Percentiles rank a stretch among this genome's conserved stretches.
These are phyloP conservation scores for Wickerhamiella nectarea DNA, from an alignment of 805 yeast species.

Conservation along the genomic window DNA sequence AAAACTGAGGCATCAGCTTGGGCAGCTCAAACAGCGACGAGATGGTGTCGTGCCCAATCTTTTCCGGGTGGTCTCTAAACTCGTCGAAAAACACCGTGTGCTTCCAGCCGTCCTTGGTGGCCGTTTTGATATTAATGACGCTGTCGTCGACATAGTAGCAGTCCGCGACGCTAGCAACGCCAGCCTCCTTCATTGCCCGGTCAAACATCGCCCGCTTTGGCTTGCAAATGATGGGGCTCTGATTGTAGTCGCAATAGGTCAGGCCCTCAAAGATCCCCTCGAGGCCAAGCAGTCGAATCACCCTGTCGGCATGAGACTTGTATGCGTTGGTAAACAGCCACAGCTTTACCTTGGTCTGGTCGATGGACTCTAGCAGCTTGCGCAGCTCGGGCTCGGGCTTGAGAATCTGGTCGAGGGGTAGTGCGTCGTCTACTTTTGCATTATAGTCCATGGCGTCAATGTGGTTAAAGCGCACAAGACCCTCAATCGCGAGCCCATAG, in stretches of 20 bases:
- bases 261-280: conserved; percentile 93
- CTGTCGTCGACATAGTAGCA: conserved; percentile 84
- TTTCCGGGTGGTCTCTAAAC: conserved; percentile 37
- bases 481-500: conserved; percentile 89
- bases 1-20: conserved; percentile 34
- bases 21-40: conserved; percentile 44
- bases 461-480: conserved; percentile 48
- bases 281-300: conserved; percentile 62
- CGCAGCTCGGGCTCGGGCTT: conserved; percentile 34
- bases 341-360: conserved; percentile 45
- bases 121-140: conserved; percentile 62
- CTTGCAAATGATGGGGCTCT: conserved; percentile 60
- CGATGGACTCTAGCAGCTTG: conserved; percentile 24
- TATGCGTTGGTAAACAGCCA: conserved; percentile 96
- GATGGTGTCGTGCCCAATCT: conserved; percentile 37
- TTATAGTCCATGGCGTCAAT: conserved; percentile 86
- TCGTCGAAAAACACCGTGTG: conserved; percentile 66
- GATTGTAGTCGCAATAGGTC: conserved; percentile 74
- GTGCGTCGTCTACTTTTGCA: conserved; percentile 76
- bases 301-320: conserved; percentile 75
- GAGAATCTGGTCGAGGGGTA: conserved; percentile 71
- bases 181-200: conserved; percentile 44
- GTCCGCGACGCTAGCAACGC: conserved; percentile 34
- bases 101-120: conserved; percentile 57
- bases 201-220: conserved; percentile 67